phyloP scores from a whole-genome alignment of 495 filamentous ascomycete species.

The Talaromyces trachyspermus region DNA sequence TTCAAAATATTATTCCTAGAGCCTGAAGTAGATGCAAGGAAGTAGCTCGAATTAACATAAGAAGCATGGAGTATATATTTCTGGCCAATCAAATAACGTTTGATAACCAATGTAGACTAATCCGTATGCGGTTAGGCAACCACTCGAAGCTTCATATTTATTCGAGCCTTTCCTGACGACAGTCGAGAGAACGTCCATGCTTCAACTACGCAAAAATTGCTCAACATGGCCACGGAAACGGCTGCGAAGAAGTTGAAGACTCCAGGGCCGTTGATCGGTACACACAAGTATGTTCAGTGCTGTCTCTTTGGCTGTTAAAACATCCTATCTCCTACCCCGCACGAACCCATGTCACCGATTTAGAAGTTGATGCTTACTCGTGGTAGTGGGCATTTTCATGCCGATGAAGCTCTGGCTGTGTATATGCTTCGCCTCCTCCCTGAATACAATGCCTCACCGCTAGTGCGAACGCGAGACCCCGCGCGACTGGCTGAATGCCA shows the following conservation, averaged over 20 bases:
- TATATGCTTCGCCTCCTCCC: constrained; percentile 90
- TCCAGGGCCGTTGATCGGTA: constrained; percentile 63
- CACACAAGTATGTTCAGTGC: constrained; percentile 66
- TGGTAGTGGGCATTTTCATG: constrained; percentile 85
- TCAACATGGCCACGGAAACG: constrained; percentile 56
- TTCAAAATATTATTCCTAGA: too few species aligned
- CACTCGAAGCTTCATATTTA: neutral
- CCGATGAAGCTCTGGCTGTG: constrained; percentile 96
- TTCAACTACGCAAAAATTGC: constrained; percentile 22
- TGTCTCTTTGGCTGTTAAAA: too few species aligned
- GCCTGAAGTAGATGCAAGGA: too few species aligned
- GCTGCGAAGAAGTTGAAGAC: constrained; percentile 67
- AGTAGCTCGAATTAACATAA: too few species aligned
- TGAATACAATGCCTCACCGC: constrained; percentile 61
- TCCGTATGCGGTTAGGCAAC: too few species aligned
- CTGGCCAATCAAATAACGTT: neutral
- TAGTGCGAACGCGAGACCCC: constrained; percentile 83
- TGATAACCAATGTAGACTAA: neutral
- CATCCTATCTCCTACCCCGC: constrained; percentile 3
- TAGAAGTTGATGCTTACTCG: constrained; percentile 11
- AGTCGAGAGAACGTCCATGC: too few species aligned
- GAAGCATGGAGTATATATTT: too few species aligned
- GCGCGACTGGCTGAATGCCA: constrained; percentile 71
- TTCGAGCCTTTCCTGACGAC: too few species aligned
- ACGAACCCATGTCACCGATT: too few species aligned